Evolutionary conservation across 73 alveolate species (phyloP), one percentile per base, ranked within the genome.

Genomic region (Paramecium primaurelia): DNA sequence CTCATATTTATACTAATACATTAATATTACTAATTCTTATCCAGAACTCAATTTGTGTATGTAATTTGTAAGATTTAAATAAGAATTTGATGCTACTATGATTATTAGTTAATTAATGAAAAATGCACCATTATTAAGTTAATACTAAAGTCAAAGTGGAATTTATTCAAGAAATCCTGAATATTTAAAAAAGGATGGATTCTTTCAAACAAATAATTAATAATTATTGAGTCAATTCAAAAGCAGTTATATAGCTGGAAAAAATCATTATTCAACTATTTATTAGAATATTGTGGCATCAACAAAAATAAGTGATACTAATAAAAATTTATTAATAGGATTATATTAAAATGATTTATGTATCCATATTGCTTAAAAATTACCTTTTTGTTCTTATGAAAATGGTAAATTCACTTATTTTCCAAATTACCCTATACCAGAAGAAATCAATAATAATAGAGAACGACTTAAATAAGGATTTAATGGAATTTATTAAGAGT

Each of bases 401-500:
- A 34, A 34, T 9, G 47, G 51, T 2, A 68, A 28, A 18, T 68
- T 68, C 12, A 22, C 9, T 6, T 28, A 68, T 26, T 68, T 68
- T 68, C 84, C 84, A 1, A 68, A 11, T 11, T 68, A 14, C 18
- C 88, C 88, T 36, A 2, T 1, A 8, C 60, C 58, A 32, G 7
- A 8, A 9, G 40, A 14, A 40, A 37, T 37, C 16, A 10, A 34
- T 6, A 40, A 75, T 10, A 37, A 75, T 75, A 30, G 40, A 11
- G 32, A 75, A 75, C 38, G 12, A 4, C 25, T 14, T 37, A 34
- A 37, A 20, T n/a, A 75, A 34, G 88, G 88, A 75, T 34, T 75
- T 9, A 75, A 75, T 75, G 88, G 88, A 8, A 75, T 75, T 26
- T 32, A 32, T 37, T 38, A 75, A 75, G 16, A 75, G 88, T 75